A percentile compares a stretch with the other conserved stretches of the same genome.
Evolutionary conservation across 345 rosid species (phyloP).

Genomic region (Eucalyptus melliodora): DNA sequence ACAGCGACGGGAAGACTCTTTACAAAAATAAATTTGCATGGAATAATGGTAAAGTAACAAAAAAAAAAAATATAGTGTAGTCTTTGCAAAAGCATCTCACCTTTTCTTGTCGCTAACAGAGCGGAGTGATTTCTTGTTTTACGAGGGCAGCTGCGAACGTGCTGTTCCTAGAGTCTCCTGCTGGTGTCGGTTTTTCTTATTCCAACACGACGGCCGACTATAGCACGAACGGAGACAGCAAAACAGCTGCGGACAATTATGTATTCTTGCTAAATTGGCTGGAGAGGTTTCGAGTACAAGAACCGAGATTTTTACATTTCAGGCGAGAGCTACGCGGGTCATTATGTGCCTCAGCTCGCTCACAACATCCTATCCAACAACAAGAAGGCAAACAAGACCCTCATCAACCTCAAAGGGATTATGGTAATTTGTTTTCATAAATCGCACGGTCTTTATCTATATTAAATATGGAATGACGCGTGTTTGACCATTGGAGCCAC

Average conservation of each 20-base stretch:
- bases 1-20: slow-evolving; percentile 26
- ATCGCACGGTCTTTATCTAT: background rate
- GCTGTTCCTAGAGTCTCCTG: slow-evolving; percentile 76
- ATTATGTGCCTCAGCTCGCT: slow-evolving; percentile 82
- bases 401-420: slow-evolving; percentile 83
- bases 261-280: slow-evolving; percentile 66
- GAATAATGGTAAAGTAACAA: background rate
- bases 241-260: slow-evolving; percentile 62
- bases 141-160: slow-evolving; percentile 54
- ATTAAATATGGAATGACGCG: background rate
- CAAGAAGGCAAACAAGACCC: slow-evolving; percentile 17
- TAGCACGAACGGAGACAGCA: slow-evolving; percentile 31
- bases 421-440: slow-evolving; percentile 7
- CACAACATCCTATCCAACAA: slow-evolving; percentile 45
- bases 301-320: slow-evolving; percentile 56
- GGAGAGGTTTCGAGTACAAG: slow-evolving; percentile 63
- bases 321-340: slow-evolving; percentile 93
- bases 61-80: background rate
- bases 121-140: background rate
- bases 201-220: slow-evolving; percentile 57
- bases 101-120: background rate
- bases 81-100: background rate
- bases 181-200: slow-evolving; percentile 87
- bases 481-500: background rate
- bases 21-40: slow-evolving; percentile 15